phyloP scores from a whole-genome alignment of 805 yeast species.

The Nakazawaea holstii region DNA sequence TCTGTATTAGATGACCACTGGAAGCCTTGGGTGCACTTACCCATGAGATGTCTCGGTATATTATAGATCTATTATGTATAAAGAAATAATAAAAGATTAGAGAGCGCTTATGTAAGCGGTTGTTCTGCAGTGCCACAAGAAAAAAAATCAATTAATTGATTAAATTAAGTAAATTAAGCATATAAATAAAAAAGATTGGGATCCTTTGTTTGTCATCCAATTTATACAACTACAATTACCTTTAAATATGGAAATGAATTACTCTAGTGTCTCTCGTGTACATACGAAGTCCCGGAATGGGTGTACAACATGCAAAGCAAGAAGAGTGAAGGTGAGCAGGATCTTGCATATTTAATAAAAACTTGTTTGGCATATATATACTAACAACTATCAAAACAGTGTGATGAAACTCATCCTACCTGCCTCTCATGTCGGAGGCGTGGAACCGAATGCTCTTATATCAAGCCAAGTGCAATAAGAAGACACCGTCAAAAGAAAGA shows the following conservation, averaged over 20 bases:
- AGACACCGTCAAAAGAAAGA: neutral
- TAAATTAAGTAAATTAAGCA: no score
- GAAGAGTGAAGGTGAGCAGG: constrained; percentile 2
- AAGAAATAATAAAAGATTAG: neutral
- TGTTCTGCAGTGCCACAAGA: no score
- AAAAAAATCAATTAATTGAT: no score
- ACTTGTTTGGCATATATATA: neutral
- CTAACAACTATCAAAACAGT: neutral
- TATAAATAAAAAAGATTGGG: no score
- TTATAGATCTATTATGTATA: no score
- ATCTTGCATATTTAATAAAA: neutral
- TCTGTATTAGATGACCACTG: neutral
- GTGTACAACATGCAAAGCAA: neutral
- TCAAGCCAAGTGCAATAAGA: neutral
- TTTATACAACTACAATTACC: neutral
- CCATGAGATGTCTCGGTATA: neutral
- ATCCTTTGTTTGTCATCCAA: no score
- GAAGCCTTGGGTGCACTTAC: constrained; percentile 1
- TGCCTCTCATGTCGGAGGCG: neutral
- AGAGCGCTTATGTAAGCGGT: neutral
- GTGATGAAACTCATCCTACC: neutral
- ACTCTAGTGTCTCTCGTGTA: neutral
- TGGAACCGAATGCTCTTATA: neutral
- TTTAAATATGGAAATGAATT: neutral
- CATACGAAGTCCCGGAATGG: neutral